phyloP scores from a whole-genome alignment of 1,284 basidiomycete genomes.

The Cryptococcus neoformans region DNA sequence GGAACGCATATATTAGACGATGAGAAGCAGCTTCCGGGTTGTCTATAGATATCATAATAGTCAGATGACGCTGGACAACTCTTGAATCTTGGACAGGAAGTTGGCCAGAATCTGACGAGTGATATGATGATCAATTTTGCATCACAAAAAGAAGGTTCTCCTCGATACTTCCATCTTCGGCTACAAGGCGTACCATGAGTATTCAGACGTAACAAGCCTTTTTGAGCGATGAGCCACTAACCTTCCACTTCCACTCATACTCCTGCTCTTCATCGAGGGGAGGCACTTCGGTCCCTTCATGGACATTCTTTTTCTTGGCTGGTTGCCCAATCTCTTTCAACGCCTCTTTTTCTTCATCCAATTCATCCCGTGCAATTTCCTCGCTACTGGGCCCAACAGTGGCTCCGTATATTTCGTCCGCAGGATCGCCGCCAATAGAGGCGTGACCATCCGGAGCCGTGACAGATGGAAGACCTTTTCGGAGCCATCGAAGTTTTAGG shows the following conservation, averaged over 20 bases:
- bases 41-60: too few relatives aligned
- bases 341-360: slow-evolving; percentile 44
- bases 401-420: slow-evolving; percentile 25
- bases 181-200: slow-evolving; percentile 16
- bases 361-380: slow-evolving; percentile 24
- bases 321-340: slow-evolving; percentile 36
- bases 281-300: slow-evolving; percentile 38
- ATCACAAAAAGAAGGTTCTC: slow-evolving; percentile 50
- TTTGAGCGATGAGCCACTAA: slow-evolving; percentile 15
- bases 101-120: too few relatives aligned
- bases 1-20: too few relatives aligned
- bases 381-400: slow-evolving; percentile 3
- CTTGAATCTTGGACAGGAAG: too few relatives aligned
- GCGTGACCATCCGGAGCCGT: slow-evolving; percentile 46
- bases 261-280: slow-evolving; percentile 49
- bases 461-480: slow-evolving; percentile 82
- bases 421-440: slow-evolving; percentile 58
- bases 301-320: slow-evolving; percentile 10
- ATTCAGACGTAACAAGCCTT: too few relatives aligned
- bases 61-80: too few relatives aligned
- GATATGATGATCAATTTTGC: too few relatives aligned
- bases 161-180: slow-evolving; percentile 52
- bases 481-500: slow-evolving; percentile 83
- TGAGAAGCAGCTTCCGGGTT: too few relatives aligned
- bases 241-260: slow-evolving; percentile 54